phyloP scores from a whole-genome alignment of 345 rosid genomes.

The Euphorbia lathyris region DNA sequence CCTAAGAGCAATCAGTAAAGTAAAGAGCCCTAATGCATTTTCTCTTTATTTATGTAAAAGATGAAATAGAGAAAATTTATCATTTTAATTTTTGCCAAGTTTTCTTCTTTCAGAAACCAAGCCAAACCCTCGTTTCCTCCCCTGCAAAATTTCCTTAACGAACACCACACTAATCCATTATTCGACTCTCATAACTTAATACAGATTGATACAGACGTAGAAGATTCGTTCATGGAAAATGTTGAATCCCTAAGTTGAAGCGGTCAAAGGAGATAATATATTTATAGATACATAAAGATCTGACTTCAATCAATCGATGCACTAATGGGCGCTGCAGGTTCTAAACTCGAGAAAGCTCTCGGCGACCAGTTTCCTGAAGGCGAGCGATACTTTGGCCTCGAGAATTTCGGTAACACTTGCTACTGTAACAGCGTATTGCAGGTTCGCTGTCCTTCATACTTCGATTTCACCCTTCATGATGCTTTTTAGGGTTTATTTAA shows the following conservation, averaged over 20 bases:
- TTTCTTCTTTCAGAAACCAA: background rate
- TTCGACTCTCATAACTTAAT: background rate
- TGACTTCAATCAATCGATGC: slow-evolving; percentile 12
- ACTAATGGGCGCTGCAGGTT: slow-evolving; percentile 94
- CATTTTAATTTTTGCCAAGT: background rate
- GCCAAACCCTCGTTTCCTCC: slow-evolving; percentile 6
- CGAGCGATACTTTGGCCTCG: slow-evolving; percentile 96
- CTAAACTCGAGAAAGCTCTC: slow-evolving; percentile 98
- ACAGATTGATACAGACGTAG: too few relatives aligned
- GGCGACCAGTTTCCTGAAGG: slow-evolving; percentile 99
- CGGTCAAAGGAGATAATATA: background rate
- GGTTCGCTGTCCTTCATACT: slow-evolving; percentile 33
- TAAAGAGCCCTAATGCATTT: too few relatives aligned
- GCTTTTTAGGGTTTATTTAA: background rate
- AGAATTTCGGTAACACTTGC: slow-evolving; percentile 98
- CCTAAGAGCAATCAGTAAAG: too few relatives aligned
- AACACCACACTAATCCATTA: background rate
- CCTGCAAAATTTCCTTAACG: background rate
- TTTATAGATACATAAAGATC: slow-evolving; percentile 5
- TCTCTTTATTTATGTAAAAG: too few relatives aligned
- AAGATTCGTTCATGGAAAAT: background rate
- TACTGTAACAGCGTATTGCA: slow-evolving; percentile 98
- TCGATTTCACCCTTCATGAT: background rate
- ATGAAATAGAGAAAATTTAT: background rate
- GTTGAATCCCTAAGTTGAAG: slow-evolving; percentile 3